Percentiles rank a stretch among this genome's conserved stretches.
Evolutionary conservation across 805 yeast species (phyloP).

Genomic region (Blastobotrys attinorum): DNA sequence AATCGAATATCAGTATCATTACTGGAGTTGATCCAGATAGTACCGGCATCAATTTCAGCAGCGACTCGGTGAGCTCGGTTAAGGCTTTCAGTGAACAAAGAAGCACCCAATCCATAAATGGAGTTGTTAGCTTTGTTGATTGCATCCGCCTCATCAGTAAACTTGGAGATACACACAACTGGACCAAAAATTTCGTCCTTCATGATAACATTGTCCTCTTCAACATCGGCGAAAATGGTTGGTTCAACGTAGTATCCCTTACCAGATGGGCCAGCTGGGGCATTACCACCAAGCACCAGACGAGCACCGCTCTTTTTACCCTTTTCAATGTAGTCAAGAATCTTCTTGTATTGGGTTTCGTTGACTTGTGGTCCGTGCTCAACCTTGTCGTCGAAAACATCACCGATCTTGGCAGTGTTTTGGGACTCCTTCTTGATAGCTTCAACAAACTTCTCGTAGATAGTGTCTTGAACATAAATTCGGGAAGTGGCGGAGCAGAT

Average conservation of each 20-base stretch:
- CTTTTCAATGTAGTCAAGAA: slow-evolving; percentile 63
- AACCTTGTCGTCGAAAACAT: slow-evolving; percentile 69
- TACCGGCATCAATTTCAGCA: slow-evolving; percentile 72
- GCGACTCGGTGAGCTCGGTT: slow-evolving; percentile 71
- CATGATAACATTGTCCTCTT: slow-evolving; percentile 64
- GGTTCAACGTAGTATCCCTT: slow-evolving; percentile 47
- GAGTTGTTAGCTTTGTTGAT: slow-evolving; percentile 71
- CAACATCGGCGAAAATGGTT: slow-evolving; percentile 79
- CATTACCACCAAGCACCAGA: slow-evolving; percentile 72
- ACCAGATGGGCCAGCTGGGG: slow-evolving; percentile 24
- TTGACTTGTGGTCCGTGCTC: slow-evolving; percentile 94
- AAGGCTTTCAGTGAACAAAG: slow-evolving; percentile 72
- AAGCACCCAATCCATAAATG: slow-evolving; percentile 69
- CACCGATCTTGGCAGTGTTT: slow-evolving; percentile 56
- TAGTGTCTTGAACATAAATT: slow-evolving; percentile 74
- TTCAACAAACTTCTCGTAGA: slow-evolving; percentile 68
- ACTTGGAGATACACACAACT: slow-evolving; percentile 76
- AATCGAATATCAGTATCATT: slow-evolving; percentile 81
- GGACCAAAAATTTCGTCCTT: slow-evolving; percentile 95
- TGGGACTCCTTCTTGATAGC: slow-evolving; percentile 42
- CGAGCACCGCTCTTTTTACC: slow-evolving; percentile 84
- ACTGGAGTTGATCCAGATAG: slow-evolving; percentile 85
- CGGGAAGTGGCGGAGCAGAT: slow-evolving; percentile 95
- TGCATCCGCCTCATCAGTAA: slow-evolving; percentile 75
- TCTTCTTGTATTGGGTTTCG: slow-evolving; percentile 66